A percentile compares a stretch with the other conserved stretches of the same genome.
These are phyloP conservation scores for Ogataea dorogensis DNA, from an alignment of 805 yeast genomes.

Conservation along the genomic window DNA sequence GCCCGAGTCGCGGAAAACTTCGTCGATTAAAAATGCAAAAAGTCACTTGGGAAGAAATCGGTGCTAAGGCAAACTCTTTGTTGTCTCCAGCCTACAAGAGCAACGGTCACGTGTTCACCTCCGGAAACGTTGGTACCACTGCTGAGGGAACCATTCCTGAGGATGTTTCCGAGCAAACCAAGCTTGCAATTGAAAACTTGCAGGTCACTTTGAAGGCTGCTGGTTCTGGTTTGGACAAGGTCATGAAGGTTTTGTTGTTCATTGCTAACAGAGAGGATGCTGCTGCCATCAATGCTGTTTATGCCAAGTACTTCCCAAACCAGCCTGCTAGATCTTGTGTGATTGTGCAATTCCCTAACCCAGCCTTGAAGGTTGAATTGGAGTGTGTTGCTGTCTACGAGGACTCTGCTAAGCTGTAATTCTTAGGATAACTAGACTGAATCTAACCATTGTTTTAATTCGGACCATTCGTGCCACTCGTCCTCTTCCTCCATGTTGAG, in stretches of 20 bases:
- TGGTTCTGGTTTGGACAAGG: conserved; percentile 46
- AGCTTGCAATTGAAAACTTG: conserved; percentile 43
- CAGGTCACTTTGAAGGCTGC: conserved; percentile 40
- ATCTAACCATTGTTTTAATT: conserved; percentile 2
- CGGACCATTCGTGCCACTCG: conserved; percentile 3
- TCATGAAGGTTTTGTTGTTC: conserved; percentile 50
- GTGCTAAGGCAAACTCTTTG: conserved; percentile 29
- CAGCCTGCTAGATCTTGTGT: conserved; percentile 56
- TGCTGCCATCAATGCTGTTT: conserved; percentile 44
- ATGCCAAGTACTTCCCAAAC: conserved; percentile 43
- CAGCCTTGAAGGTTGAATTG: conserved; percentile 48
- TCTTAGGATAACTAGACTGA: neutral
- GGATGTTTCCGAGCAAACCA: conserved; percentile 48
- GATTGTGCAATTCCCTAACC: conserved; percentile 50
- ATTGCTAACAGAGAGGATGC: conserved; percentile 44
- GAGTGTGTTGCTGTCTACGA: conserved; percentile 40
- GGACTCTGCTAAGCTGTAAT: conserved; percentile 13
- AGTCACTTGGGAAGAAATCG: conserved; percentile 37
- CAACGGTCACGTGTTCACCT: conserved; percentile 45
- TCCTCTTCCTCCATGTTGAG: neutral
- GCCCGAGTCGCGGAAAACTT: conserved; percentile 2
- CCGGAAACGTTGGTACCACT: conserved; percentile 48
- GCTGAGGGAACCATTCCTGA: conserved; percentile 26
- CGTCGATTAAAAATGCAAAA: conserved; percentile 19
- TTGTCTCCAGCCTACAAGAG: conserved; percentile 43